Conservation (phyloP, 1,139 yeast species). For the Suhomyces coccinellae region DNA sequence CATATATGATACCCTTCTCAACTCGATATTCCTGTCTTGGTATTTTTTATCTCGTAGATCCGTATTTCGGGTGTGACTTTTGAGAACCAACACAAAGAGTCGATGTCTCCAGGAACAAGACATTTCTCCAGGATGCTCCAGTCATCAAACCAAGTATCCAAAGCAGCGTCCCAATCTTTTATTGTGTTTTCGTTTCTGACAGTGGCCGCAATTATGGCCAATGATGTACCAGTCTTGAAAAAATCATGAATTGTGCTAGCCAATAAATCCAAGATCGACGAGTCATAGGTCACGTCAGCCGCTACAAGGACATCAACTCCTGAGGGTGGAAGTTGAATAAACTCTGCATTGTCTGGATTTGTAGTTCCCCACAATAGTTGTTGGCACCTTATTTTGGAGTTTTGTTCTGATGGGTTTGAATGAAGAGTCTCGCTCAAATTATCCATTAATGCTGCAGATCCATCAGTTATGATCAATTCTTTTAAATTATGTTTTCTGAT, state of each 20-base stretch:
- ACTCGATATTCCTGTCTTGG: not conserved
- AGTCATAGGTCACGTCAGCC: slow-evolving; percentile 87
- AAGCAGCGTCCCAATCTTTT: slow-evolving; percentile 48
- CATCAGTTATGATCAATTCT: slow-evolving; percentile 67
- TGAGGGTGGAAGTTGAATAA: slow-evolving; percentile 25
- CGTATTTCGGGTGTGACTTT: slow-evolving; percentile 45
- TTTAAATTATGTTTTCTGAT: slow-evolving; percentile 30
- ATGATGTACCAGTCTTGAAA: slow-evolving; percentile 29
- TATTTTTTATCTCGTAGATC: slow-evolving; percentile 30
- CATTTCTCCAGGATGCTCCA: slow-evolving; percentile 27
- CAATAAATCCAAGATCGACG: slow-evolving; percentile 56
- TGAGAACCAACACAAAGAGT: slow-evolving; percentile 30
- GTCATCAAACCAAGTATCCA: slow-evolving; percentile 28
- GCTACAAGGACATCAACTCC: slow-evolving; percentile 58
- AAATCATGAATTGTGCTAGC: slow-evolving; percentile 49
- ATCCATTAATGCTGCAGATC: slow-evolving; percentile 65
- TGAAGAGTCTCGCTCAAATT: slow-evolving; percentile 46
- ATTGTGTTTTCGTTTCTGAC: slow-evolving; percentile 64
- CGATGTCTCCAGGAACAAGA: slow-evolving; percentile 21
- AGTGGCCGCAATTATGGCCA: slow-evolving; percentile 68
- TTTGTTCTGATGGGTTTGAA: slow-evolving; percentile 35
- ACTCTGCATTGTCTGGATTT: slow-evolving; percentile 26
- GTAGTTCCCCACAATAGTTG: slow-evolving; percentile 60
- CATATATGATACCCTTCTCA: not conserved
- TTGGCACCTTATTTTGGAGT: slow-evolving; percentile 20